Conservation (phyloP, 163 green algal genomes). For the Prototheca stagnorum region DNA sequence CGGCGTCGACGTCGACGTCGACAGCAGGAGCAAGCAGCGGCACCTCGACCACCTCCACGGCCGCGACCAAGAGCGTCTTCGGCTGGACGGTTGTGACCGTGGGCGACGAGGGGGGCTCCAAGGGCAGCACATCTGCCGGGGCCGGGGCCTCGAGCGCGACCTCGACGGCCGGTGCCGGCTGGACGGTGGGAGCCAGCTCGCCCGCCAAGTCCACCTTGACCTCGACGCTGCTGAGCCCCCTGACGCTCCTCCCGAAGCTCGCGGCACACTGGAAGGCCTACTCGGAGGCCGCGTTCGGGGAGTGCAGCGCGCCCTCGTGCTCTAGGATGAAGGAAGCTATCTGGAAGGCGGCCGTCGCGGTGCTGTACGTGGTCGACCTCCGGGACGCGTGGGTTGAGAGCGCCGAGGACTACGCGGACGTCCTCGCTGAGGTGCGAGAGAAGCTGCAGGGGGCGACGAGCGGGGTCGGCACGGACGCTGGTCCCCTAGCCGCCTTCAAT, state of each 20-base stretch:
- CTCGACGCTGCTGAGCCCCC: too few relatives aligned
- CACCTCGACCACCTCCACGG: background rate
- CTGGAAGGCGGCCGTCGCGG: constrained; percentile 3
- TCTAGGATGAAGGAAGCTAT: constrained; percentile 1
- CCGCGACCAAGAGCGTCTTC: background rate
- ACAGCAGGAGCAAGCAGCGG: too few relatives aligned
- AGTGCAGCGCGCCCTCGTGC: background rate
- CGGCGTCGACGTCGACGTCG: too few relatives aligned
- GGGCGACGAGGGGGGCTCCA: background rate
- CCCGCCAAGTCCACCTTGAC: too few relatives aligned
- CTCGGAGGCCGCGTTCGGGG: background rate
- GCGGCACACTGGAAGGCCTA: background rate
- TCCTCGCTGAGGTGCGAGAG: background rate
- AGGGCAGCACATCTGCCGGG: background rate
- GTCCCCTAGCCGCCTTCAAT: too few relatives aligned
- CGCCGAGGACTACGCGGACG: background rate
- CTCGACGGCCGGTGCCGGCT: background rate
- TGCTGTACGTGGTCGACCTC: background rate
- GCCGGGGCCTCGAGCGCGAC: background rate
- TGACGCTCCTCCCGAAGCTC: too few relatives aligned
- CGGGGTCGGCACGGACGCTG: too few relatives aligned
- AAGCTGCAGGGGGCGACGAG: constrained; percentile 1
- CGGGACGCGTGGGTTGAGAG: background rate
- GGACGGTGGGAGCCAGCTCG: too few relatives aligned
- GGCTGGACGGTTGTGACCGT: background rate